Conservation (phyloP, 441 rosid genomes). For the Lepidium campestre region DNA sequence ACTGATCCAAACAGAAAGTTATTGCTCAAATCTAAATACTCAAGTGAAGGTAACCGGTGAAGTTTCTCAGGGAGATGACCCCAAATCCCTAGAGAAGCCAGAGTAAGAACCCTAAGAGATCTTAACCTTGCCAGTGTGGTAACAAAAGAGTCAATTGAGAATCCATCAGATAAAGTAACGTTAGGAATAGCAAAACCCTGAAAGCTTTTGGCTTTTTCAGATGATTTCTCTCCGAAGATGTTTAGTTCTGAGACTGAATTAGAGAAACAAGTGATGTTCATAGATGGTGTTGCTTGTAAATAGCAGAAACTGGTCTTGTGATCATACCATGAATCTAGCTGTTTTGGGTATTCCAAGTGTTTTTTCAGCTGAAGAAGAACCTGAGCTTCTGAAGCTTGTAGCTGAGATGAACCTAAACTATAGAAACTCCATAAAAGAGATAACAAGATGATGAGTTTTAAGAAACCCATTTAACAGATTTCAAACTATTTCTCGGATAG, state of each 20-base stretch:
- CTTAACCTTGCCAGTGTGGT: conserved; percentile 58
- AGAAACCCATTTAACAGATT: conserved; percentile 35
- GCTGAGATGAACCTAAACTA: conserved; percentile 41
- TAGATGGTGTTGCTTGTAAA: conserved; percentile 37
- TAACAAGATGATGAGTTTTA: conserved; percentile 33
- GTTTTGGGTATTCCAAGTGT: conserved; percentile 66
- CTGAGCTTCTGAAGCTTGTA: conserved; percentile 74
- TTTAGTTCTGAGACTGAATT: conserved; percentile 48
- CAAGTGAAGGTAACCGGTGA: conserved; percentile 53
- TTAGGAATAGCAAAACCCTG: conserved; percentile 41
- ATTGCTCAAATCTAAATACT: conserved; percentile 61
- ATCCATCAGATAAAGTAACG: conserved; percentile 49
- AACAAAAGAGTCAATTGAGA: conserved; percentile 69
- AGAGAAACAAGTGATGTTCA: conserved; percentile 62
- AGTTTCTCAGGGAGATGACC: conserved; percentile 75
- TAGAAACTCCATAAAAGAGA: conserved; percentile 49
- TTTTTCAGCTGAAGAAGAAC: conserved; percentile 75
- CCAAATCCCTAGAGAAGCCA: conserved; percentile 71
- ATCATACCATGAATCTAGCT: conserved; percentile 60
- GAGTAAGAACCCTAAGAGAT: conserved; percentile 51
- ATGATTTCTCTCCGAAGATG: conserved; percentile 49
- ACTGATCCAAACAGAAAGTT: conserved; percentile 65
- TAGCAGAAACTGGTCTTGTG: conserved; percentile 56
- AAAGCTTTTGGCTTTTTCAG: conserved; percentile 29
- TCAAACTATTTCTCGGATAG: neutral